Percentiles rank a stretch among this genome's conserved stretches.
phyloP scores from a whole-genome alignment of 164 flowering plant species.

The Macadamia integrifolia region DNA sequence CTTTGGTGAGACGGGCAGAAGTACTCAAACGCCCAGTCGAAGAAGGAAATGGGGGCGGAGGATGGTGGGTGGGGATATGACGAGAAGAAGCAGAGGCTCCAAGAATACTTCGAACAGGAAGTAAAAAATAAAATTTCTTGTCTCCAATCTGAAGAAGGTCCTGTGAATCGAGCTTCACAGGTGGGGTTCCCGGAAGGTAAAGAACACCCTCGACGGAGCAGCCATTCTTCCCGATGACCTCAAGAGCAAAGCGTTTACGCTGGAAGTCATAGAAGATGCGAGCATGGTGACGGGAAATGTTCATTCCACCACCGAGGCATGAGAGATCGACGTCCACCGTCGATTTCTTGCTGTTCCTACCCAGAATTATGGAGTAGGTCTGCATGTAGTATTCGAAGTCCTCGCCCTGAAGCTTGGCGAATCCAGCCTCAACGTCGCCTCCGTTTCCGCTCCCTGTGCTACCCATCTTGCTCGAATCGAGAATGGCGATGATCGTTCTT shows the following conservation, averaged over 20 bases:
- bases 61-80: constrained; percentile 9
- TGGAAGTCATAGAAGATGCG: constrained; percentile 98
- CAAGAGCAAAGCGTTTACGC: constrained; percentile 88
- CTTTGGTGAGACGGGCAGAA: background rate
- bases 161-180: constrained; percentile 90
- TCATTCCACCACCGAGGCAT: constrained; percentile 95
- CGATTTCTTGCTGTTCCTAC: constrained; percentile 84
- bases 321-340: constrained; percentile 90
- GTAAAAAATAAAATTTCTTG: constrained; percentile 85
- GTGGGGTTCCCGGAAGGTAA: constrained; percentile 77
- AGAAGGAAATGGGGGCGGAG: constrained; percentile 5
- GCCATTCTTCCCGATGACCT: constrained; percentile 91
- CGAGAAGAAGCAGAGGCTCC: constrained; percentile 27
- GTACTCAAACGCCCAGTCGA: background rate
- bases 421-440: constrained; percentile 89
- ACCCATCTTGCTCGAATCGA: background rate
- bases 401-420: constrained; percentile 97
- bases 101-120: constrained; percentile 71
- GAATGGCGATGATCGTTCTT: no score
- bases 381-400: constrained; percentile 99
- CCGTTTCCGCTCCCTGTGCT: constrained; percentile 17
- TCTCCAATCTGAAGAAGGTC: constrained; percentile 93
- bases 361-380: constrained; percentile 88
- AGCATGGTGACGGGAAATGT: constrained; percentile 98
- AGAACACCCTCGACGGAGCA: constrained; percentile 92